Evolutionary conservation across 345 rosid species (phyloP).

Genomic region (Lagerstroemia speciosa): DNA sequence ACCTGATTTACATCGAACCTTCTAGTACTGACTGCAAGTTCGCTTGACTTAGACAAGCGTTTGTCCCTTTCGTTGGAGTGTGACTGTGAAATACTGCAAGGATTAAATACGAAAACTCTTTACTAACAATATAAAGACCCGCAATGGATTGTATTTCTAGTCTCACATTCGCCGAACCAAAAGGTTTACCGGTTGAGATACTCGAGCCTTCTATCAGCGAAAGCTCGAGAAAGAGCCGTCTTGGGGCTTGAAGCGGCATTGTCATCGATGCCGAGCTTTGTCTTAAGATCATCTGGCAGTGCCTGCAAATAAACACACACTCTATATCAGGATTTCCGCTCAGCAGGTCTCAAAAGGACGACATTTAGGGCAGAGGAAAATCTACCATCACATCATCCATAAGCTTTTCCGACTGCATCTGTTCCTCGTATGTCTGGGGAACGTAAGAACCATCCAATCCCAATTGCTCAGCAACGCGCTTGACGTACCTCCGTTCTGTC

Average conservation of each 20-base stretch:
- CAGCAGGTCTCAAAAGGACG: not conserved
- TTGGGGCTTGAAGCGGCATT: constrained; percentile 84
- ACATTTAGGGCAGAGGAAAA: not conserved
- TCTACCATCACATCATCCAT: constrained; percentile 93
- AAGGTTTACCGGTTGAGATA: constrained; percentile 82
- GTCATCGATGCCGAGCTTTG: constrained; percentile 86
- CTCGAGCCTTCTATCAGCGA: constrained; percentile 81
- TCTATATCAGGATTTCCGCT: not conserved
- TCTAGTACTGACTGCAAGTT: constrained; percentile 62
- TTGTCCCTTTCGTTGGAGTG: constrained; percentile 62
- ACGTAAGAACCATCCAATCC: constrained; percentile 84
- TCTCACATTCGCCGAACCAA: not conserved
- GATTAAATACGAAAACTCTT: constrained; percentile 3
- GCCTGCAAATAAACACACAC: constrained; percentile 42
- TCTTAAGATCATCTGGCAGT: constrained; percentile 87
- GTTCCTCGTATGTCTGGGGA: constrained; percentile 91
- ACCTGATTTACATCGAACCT: constrained; percentile 61
- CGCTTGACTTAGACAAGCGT: constrained; percentile 60
- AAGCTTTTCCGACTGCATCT: constrained; percentile 95
- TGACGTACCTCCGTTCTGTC: constrained; percentile 61
- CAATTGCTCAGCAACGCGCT: constrained; percentile 62
- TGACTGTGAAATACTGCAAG: constrained; percentile 54
- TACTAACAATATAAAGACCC: not conserved
- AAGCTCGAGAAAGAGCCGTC: constrained; percentile 94
- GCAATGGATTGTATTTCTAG: not conserved